Evolutionary conservation across 305 asterid species (phyloP).

Genomic region (Rubia tinctorum): DNA sequence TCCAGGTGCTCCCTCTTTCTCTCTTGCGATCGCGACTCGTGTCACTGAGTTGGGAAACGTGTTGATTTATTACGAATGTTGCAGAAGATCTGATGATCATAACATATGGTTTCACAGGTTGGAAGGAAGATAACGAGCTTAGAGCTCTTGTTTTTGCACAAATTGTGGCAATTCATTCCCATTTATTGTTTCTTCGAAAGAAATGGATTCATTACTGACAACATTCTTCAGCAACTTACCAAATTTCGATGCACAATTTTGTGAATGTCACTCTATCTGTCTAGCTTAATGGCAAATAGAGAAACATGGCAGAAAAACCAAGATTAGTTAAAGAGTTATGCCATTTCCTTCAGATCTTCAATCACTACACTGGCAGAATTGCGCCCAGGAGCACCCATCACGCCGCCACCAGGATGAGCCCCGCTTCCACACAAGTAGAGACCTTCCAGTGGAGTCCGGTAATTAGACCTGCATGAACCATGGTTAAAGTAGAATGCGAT

Average conservation of each 20-base stretch:
- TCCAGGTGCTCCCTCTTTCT: slow-evolving; percentile 20
- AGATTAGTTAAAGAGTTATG: background rate
- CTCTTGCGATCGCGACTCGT: too few relatives aligned
- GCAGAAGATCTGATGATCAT: too few relatives aligned
- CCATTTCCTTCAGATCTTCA: slow-evolving; percentile 55
- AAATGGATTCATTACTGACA: background rate
- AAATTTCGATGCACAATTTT: background rate
- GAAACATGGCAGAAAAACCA: background rate
- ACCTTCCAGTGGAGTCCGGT: slow-evolving; percentile 85
- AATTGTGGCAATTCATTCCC: too few relatives aligned
- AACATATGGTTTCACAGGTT: too few relatives aligned
- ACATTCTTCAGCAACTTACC: background rate
- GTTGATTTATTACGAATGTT: too few relatives aligned
- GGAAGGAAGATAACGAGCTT: too few relatives aligned
- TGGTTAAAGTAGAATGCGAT: background rate
- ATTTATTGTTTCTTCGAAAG: background rate
- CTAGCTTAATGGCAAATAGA: background rate
- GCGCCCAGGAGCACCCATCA: slow-evolving; percentile 96
- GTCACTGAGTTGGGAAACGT: too few relatives aligned
- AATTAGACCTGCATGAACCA: slow-evolving; percentile 62
- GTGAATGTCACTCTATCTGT: background rate
- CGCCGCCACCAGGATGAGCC: slow-evolving; percentile 97
- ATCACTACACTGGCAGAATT: slow-evolving; percentile 72
- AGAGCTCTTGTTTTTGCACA: too few relatives aligned
- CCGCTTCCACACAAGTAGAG: slow-evolving; percentile 92